Base-by-base conservation (phyloP, 768 basidiomycete species). In the Kwoniella newhampshirensis region DNA sequence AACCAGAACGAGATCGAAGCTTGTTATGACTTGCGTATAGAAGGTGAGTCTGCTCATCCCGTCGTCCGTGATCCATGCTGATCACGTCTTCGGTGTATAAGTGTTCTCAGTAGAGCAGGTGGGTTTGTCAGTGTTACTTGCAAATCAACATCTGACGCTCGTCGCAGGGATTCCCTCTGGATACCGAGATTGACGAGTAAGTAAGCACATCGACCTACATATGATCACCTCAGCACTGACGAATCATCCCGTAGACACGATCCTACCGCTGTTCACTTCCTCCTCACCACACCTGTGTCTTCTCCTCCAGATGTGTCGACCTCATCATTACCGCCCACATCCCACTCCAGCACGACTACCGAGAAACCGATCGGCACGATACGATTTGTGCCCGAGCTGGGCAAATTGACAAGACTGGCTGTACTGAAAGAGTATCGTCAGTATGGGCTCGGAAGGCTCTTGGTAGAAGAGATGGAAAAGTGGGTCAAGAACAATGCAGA, bases 101-200 rank as follows among this genome's bases (percentile, higher is more conserved):
- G 70, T 72, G 17, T 72, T 72, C 39, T 61, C 57, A 5, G 70
- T 72, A 0, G 70, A 72, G 45, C 67, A 69, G 60, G 70, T 71
- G 9, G 40, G 66, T 40, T 36, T 8, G 11, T 13, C 13, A n/a
- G n/a, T n/a, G n/a, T n/a, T n/a, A n/a, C n/a, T n/a, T n/a, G n/a
- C n/a, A n/a, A n/a, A n/a, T n/a, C n/a, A n/a, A n/a, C 9, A 46
- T 25, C 26, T 23, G 20, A 46, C 32, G 17, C 0, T 41, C 3
- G 27, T 15, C 39, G 4, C 32, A 75, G 64, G 74, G 74, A 15
- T 75, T 72, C 44, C 58, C 63, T 23, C 57, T 70, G 5, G 74
- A 73, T 15, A 60, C 54, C 17, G 74, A 75, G 51, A 63, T 71
- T 28, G 74, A 75, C 53, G 60, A 73, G 63, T 73, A 49, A 49